Evolutionary conservation across 805 yeast genomes (phyloP).

Genomic region (Sugiyamaella qingdaonensis): DNA sequence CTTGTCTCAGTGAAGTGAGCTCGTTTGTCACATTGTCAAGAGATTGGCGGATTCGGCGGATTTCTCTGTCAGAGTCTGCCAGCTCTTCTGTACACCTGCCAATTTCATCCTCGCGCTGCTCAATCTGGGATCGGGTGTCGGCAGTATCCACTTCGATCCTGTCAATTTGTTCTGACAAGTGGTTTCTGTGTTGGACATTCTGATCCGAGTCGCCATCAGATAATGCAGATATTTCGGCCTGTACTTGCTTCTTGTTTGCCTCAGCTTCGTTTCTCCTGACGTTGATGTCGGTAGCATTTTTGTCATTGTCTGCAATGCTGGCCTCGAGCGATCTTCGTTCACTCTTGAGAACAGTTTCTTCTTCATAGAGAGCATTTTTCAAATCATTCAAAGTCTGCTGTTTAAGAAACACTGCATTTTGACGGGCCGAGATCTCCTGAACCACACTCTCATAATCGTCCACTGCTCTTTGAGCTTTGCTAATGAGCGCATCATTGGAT

Average conservation of each 20-base stretch:
- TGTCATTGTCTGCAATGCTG: not conserved
- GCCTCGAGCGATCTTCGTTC: not conserved
- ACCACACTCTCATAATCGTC: not conserved
- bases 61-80: conserved; percentile 18
- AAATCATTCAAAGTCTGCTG: not conserved
- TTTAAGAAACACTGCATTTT: not conserved
- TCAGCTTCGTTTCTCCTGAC: conserved; percentile 1
- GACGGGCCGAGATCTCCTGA: not conserved
- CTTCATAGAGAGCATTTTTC: not conserved
- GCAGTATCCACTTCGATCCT: conserved; percentile 15
- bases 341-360: not conserved
- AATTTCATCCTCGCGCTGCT: not conserved
- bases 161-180: conserved; percentile 2
- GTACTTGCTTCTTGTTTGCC: conserved; percentile 14
- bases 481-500: not conserved
- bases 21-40: not conserved
- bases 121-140: not conserved
- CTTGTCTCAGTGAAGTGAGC: not conserved
- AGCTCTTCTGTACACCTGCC: not conserved
- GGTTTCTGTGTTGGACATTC: conserved; percentile 14
- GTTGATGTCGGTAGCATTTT: not conserved
- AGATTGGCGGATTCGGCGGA: not conserved
- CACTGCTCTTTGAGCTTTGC: not conserved
- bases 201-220: not conserved
- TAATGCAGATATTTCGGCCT: conserved; percentile 6